Evolutionary conservation across 2,329 filamentous ascomycete genomes (phyloP).

Genomic region (Cordyceps farinosa): DNA sequence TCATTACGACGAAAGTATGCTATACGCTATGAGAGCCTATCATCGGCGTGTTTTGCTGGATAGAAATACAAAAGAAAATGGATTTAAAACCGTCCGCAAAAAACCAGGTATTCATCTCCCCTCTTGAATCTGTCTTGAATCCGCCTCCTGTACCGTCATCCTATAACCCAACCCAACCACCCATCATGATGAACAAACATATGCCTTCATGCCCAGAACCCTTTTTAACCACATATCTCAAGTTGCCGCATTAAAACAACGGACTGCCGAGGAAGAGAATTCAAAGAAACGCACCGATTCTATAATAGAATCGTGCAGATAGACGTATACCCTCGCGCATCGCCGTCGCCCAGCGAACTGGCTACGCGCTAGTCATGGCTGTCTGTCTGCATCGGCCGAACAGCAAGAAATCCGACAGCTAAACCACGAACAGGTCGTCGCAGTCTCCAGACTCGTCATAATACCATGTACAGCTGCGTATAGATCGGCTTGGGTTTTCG

Average conservation of each 20-base stretch:
- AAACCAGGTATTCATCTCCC: conserved; percentile 2
- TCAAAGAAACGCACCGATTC: conserved; percentile 2
- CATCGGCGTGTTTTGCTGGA: conserved; percentile 21
- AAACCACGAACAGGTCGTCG: neutral
- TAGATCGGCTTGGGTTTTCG: neutral
- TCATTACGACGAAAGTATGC: conserved; percentile 23
- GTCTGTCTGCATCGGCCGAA: neutral
- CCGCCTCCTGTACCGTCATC: neutral
- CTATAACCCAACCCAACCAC: neutral
- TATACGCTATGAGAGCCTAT: conserved; percentile 26
- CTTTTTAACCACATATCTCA: conserved; percentile 9
- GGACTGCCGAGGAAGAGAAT: neutral
- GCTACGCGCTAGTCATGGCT: neutral
- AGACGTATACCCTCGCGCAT: neutral
- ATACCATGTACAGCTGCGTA: neutral
- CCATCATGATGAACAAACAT: conserved; percentile 6
- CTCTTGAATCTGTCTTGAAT: neutral
- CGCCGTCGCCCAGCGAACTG: neutral
- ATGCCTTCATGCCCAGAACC: neutral
- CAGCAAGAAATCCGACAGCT: neutral
- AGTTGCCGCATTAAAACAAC: conserved; percentile 7
- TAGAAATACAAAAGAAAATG: conserved; percentile 24
- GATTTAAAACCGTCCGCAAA: conserved; percentile 24
- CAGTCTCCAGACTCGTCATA: neutral
- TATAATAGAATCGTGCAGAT: neutral